Conservation (phyloP, 139 green algal genomes). For the Medakamo hakoo region DNA sequence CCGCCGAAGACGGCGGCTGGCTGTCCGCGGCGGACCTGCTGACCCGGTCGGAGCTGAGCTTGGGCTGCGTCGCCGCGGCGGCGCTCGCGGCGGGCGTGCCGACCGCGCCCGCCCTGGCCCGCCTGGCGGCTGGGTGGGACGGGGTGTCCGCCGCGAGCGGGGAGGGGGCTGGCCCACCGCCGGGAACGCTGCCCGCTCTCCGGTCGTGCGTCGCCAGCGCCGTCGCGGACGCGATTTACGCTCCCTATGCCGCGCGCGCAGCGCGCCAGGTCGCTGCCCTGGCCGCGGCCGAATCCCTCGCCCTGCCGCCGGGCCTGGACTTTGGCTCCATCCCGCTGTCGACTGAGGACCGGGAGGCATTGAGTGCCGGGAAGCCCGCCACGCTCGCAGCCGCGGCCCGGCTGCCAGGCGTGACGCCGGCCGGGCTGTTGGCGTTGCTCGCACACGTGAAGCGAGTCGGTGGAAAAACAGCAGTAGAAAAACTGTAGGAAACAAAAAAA, state of each 20-base stretch:
- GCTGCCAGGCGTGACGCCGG: conserved; percentile 32
- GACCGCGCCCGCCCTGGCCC: not conserved
- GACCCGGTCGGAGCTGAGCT: conserved; percentile 5
- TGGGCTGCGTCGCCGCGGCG: not conserved
- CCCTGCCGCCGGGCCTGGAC: conserved; percentile 24
- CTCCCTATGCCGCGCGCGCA: conserved; percentile 27
- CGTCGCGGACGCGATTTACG: conserved; percentile 17
- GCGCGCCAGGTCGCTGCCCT: conserved; percentile 21
- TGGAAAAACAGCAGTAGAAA: no score
- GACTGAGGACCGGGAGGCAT: conserved; percentile 38
- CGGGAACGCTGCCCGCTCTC: not conserved
- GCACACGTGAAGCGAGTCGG: conserved; percentile 14
- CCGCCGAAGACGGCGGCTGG: conserved; percentile 12
- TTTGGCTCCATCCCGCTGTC: conserved; percentile 30
- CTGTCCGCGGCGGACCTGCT: conserved; percentile 19
- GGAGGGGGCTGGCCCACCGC: no score
- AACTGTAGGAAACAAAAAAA: not conserved
- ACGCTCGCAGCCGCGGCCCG: conserved; percentile 22
- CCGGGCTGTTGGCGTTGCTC: conserved; percentile 28
- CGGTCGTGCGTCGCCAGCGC: not conserved
- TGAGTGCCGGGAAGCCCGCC: conserved; percentile 15
- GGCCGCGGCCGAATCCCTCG: conserved; percentile 23
- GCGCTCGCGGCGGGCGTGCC: not conserved
- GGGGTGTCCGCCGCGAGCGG: no score
- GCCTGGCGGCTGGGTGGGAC: not conserved